Conservation (phyloP, 805 yeast genomes). For the Nakazawaea pomicola region DNA sequence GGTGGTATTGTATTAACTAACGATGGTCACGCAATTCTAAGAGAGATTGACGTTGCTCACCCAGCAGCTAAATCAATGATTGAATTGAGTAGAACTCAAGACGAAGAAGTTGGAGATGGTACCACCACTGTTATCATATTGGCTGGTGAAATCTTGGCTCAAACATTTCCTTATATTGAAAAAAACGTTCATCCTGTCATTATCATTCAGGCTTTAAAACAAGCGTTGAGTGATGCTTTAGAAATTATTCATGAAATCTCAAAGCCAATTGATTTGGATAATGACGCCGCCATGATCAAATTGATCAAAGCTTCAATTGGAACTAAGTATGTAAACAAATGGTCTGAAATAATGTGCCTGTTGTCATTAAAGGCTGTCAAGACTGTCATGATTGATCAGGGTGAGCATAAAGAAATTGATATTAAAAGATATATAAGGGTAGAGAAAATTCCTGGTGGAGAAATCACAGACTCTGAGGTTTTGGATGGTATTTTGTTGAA, state of each 20-base stretch:
- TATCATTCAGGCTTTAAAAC: constrained; percentile 88
- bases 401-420: constrained; percentile 75
- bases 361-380: constrained; percentile 85
- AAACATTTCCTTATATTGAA: constrained; percentile 89
- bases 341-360: constrained; percentile 89
- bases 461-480: constrained; percentile 82
- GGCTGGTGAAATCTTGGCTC: constrained; percentile 96
- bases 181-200: constrained; percentile 96
- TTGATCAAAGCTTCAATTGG: constrained; percentile 91
- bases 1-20: constrained; percentile 95
- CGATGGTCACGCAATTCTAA: constrained; percentile 96
- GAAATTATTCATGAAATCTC: constrained; percentile 82
- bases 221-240: constrained; percentile 86
- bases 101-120: constrained; percentile 98
- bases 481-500: constrained; percentile 89
- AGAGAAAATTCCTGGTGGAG: constrained; percentile 98
- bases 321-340: constrained; percentile 85
- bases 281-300: constrained; percentile 83
- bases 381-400: constrained; percentile 65
- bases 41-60: constrained; percentile 96
- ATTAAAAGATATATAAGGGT: constrained; percentile 88
- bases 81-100: constrained; percentile 94
- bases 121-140: constrained; percentile 95
- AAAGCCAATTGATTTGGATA: constrained; percentile 73
- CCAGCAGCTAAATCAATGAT: constrained; percentile 99